Base-by-base conservation (phyloP, 352 stramenopile species). In the Halophytophthora batemanensis region DNA sequence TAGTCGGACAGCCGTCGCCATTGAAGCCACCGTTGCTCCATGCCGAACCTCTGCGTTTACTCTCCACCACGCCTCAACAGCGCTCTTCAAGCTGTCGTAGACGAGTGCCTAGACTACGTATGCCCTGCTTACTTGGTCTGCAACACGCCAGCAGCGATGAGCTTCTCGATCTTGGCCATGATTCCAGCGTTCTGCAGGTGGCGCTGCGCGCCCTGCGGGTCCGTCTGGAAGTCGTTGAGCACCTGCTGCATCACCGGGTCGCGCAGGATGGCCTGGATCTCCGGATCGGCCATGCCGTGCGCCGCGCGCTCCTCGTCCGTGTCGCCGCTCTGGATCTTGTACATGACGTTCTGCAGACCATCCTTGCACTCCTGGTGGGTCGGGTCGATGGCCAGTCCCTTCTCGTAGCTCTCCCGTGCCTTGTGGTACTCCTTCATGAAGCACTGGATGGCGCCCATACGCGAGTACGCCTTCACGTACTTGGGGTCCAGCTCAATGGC, bases 381-480 rank as follows among this genome's bases (percentile, higher is more conserved):
- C 28, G 92, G 72, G 62, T 99, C 97, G 21, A 99, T 57, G 37
- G 87, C 69, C 38, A 99, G 69, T 8, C 97, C 97, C 56, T 96
- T 94, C 59, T 98, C 87, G 75, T 99, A 99, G 37, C 85, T 97
- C 60, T 98, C 92, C 42, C 98, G 85, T 14, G 96, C 96, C 76
- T 99, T 99, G 87, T 99, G 96, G 77, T 98, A 98, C 59, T 99
- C 96, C 81, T 99, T 99, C 85, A 99, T 98, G 57, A 99, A 96
- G 57, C 99, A 97, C 77, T 99, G 95, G 67, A 99, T 99, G 53
- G 98, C 97, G 17, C 96, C 97, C 64, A 99, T 97, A 35, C 97
- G 95, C 22, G 89, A 95, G 80, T 97, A 99, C 12, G 97, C 97
- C 80, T 99, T 99, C 36, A 99, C 96, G 68, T 99, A 99, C 66